phyloP scores from a whole-genome alignment of 495 filamentous ascomycete genomes.

The Lophiostoma macrostomum region DNA sequence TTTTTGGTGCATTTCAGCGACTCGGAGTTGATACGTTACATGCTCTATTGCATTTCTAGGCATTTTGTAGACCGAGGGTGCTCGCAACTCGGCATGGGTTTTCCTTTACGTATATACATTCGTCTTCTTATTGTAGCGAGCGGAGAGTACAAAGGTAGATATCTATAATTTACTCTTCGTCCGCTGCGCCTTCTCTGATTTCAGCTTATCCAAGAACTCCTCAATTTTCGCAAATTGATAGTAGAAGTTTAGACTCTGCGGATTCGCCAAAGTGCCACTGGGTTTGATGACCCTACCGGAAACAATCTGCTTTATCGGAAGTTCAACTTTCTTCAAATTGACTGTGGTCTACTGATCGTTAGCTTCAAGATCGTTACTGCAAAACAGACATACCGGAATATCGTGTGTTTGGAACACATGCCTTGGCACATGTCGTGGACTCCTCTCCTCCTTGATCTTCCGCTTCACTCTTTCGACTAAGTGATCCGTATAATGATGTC shows the following conservation, averaged over 20 bases:
- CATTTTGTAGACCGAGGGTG: too few species aligned
- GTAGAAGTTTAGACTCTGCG: slow-evolving; percentile 69
- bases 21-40: too few species aligned
- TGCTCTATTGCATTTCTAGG: too few species aligned
- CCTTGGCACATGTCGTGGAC: slow-evolving; percentile 70
- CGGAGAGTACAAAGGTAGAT: not conserved
- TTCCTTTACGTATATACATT: too few species aligned
- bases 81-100: too few species aligned
- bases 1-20: too few species aligned
- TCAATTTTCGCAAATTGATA: slow-evolving; percentile 79
- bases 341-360: slow-evolving; percentile 60
- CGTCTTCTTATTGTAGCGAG: not conserved
- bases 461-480: slow-evolving; percentile 60
- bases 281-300: slow-evolving; percentile 71
- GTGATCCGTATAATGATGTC: slow-evolving; percentile 50
- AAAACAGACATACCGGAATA: slow-evolving; percentile 67
- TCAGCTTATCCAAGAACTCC: slow-evolving; percentile 64
- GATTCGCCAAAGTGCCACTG: slow-evolving; percentile 73
- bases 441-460: slow-evolving; percentile 61
- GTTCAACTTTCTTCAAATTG: slow-evolving; percentile 81
- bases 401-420: slow-evolving; percentile 76
- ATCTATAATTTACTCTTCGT: slow-evolving; percentile 17
- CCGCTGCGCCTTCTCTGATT: slow-evolving; percentile 32
- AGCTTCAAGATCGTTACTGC: not conserved
- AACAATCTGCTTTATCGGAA: slow-evolving; percentile 82